Base-by-base conservation (phyloP, 2,329 filamentous ascomycete species). In the Aspergillus neotritici region DNA sequence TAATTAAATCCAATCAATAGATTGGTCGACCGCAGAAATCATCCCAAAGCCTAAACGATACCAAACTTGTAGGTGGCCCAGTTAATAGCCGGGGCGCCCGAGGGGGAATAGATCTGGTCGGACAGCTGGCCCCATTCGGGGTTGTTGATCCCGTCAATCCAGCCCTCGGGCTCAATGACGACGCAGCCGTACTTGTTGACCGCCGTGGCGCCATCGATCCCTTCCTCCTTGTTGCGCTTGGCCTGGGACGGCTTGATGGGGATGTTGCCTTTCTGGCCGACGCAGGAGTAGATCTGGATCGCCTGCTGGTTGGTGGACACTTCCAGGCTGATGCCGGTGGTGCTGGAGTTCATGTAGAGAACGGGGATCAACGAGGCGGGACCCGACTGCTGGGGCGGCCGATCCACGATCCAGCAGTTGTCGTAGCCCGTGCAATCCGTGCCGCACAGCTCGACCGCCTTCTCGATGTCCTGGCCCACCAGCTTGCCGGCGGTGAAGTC, bases 91-190 rank as follows among this genome's bases (percentile, higher is more conserved):
- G 70, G 68, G 1, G 54, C 62, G 33, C 67, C 63, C 17, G 61
- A 56, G 11, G 68, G 65, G 6, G 65, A 62, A 47, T 63, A 71
- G 47, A 73, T 59, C 56, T 71, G 66, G 49, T 63, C 63, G 1
- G 57, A 43, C 25, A 58, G 67, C 43, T 90, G 79, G 46, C 81
- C 81, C 91, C 91, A 96, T 66, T 88, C 79, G 0, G 90, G 90
- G 56, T 94, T 79, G 69, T 95, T 96, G 69, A 97, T 93, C 17
- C 77, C 89, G 62, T 94, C 90, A 60, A 96, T 94, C 79, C 82
- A 96, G 64, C 93, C 89, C 74, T 96, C 80, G 10, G 93, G 87
- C 71, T 96, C 91, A 66, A 96, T 78, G 37, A 95, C 91, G 17
- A 95, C 61, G 66, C 91, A 96, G 28, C 87, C 89, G 60, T 89